A percentile compares a stretch with the other conserved stretches of the same genome.
Evolutionary conservation across 306 rosid species (phyloP).

Genomic region (Vigna unguiculata): DNA sequence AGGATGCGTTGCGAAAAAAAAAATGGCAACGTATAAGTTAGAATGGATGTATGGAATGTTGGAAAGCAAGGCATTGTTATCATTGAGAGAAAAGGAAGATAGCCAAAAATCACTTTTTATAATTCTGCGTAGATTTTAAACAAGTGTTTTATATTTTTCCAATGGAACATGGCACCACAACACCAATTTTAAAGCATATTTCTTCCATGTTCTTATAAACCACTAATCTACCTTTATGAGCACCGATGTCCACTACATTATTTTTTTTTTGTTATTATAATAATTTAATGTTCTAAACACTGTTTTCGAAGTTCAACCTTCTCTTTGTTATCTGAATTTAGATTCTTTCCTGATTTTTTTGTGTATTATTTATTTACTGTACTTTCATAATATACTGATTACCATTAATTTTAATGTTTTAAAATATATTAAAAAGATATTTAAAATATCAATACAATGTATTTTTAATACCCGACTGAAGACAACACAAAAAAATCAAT

Average conservation of each 20-base stretch:
- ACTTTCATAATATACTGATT: no score
- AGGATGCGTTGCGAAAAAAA: background rate
- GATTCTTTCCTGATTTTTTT: no score
- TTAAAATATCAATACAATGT: no score
- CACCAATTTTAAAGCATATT: slow-evolving; percentile 41
- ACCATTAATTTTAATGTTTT: no score
- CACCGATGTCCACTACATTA: slow-evolving; percentile 42
- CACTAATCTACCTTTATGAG: slow-evolving; percentile 46
- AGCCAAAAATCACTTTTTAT: slow-evolving; percentile 43
- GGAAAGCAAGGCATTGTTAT: slow-evolving; percentile 35
- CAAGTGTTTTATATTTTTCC: background rate
- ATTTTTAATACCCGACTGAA: no score
- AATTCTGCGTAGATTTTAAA: background rate
- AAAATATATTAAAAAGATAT: no score
- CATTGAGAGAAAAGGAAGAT: slow-evolving; percentile 40
- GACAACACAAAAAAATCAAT: no score
- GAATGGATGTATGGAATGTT: background rate
- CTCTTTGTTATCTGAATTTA: no score
- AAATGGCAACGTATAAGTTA: background rate
- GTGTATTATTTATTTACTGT: no score
- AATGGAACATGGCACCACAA: slow-evolving; percentile 16
- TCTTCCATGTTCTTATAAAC: slow-evolving; percentile 41
- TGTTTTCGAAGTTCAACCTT: slow-evolving; percentile 32
- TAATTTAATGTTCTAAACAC: slow-evolving; percentile 36
- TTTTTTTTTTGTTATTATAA: slow-evolving; percentile 41